phyloP scores from a whole-genome alignment of 2,329 filamentous ascomycete species.

The Metarhizium rileyi region DNA sequence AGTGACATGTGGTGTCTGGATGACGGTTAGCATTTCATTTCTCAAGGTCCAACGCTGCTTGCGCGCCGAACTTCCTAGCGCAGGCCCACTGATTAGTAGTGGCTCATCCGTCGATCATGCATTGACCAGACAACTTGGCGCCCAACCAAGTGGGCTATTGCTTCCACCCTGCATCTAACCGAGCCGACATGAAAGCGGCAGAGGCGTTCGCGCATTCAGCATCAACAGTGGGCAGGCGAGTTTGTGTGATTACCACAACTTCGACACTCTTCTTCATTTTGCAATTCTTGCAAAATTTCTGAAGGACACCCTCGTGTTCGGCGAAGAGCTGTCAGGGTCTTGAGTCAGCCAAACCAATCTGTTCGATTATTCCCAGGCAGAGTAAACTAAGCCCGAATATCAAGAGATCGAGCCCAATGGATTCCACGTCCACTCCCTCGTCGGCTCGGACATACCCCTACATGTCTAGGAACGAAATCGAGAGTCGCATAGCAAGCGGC shows the following conservation, averaged over 20 bases:
- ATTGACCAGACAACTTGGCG: no score
- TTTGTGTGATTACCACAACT: neutral
- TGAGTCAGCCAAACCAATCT: no score
- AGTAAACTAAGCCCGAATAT: no score
- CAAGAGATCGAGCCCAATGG: neutral
- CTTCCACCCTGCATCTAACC: neutral
- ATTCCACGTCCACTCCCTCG: neutral
- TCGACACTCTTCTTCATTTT: neutral
- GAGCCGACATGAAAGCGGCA: neutral
- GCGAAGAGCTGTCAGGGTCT: neutral
- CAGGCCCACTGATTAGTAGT: neutral
- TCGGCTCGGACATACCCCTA: constrained; percentile 20
- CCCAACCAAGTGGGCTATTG: neutral
- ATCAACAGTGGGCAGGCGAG: neutral
- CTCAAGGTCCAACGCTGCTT: neutral
- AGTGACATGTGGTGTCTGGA: no score
- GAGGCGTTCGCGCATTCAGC: neutral
- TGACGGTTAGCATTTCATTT: neutral
- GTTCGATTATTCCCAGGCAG: no score
- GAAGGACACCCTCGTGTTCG: neutral
- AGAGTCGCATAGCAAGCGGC: constrained; percentile 75
- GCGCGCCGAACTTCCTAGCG: neutral
- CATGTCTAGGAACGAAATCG: constrained; percentile 32
- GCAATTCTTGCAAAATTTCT: neutral
- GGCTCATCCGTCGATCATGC: neutral